A percentile compares a stretch with the other conserved stretches of the same genome.
Evolutionary conservation across 495 filamentous ascomycete species (phyloP).

Genomic region (Trichocladium antarcticum): DNA sequence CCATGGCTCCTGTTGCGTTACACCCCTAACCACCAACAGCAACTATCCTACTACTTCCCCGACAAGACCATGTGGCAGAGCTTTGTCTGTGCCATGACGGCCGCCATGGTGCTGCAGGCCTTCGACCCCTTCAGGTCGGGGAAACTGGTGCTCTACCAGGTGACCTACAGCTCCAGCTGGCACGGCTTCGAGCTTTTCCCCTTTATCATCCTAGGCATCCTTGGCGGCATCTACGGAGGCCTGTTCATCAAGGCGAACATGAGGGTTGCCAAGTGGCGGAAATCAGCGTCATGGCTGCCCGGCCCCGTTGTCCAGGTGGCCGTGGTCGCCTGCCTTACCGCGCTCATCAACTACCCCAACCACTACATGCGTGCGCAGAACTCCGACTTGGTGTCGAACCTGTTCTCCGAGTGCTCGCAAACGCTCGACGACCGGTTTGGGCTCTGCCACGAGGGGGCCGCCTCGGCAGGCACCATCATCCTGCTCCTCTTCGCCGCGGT

Average conservation of each 20-base stretch:
- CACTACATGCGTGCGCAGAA: slow-evolving; percentile 88
- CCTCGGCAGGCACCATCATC: slow-evolving; percentile 61
- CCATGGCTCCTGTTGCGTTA: too few species aligned
- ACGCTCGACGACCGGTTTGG: slow-evolving; percentile 71
- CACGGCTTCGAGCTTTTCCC: slow-evolving; percentile 90
- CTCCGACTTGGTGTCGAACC: slow-evolving; percentile 79
- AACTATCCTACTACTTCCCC: slow-evolving; percentile 96
- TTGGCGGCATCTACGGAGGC: slow-evolving; percentile 87
- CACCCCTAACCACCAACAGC: slow-evolving; percentile 26
- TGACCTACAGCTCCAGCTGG: slow-evolving; percentile 86
- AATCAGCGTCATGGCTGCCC: slow-evolving; percentile 46
- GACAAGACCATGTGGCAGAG: slow-evolving; percentile 99
- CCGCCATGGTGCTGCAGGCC: slow-evolving; percentile 83
- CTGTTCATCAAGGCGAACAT: slow-evolving; percentile 94
- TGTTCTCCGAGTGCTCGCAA: slow-evolving; percentile 82
- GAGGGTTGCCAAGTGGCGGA: slow-evolving; percentile 72
- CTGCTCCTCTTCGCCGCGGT: slow-evolving; percentile 69
- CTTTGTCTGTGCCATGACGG: slow-evolving; percentile 97
- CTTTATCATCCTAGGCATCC: slow-evolving; percentile 73
- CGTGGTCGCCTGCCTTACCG: slow-evolving; percentile 63
- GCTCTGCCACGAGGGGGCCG: slow-evolving; percentile 67
- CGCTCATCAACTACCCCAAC: slow-evolving; percentile 88
- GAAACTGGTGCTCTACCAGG: slow-evolving; percentile 93
- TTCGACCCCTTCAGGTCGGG: slow-evolving; percentile 92
- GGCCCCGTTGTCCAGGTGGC: slow-evolving; percentile 68